Evolutionary conservation across 169 alveolate genomes (phyloP), one percentile per base, ranked within the genome.

Genomic region (Pseudocohnilembus persalinus): DNA sequence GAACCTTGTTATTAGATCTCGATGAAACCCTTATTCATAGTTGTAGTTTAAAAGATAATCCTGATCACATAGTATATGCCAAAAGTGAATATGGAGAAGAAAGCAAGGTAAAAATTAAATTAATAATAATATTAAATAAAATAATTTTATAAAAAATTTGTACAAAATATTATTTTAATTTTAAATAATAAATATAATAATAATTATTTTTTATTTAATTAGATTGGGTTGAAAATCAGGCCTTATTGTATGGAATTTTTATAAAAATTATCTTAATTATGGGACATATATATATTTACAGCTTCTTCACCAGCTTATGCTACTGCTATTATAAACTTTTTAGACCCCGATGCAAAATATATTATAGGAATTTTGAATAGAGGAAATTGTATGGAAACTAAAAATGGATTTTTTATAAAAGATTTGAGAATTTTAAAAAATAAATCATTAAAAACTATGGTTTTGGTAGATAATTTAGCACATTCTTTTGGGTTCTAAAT

Each of bases 261-360:
- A 73, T 73, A 88, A 83, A 87, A 84, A 81, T 65, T 93, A 76
- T 77, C 83, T 65, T 63, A 93, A 74, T 63, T 82, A 49, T 95
- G 87, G 89, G 89, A 93, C 63, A 87, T 95, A 24, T 85, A 91
- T 29, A 87, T 93, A 31, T 95, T 89, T 82, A 95, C 97, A 31
- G 97, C 97, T 20, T 87, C 95, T 64, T 92, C 92, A 77, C 34
- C 89, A 65, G 81, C 93, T 27, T 95, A 95, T 84, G 97, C 97
- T 0, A 94, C 92, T 80, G 89, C 95, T 28, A 93, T 95, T 4
- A 85, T 95, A 0, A 89, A 92, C 84, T 88, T 92, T 72, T 81
- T 95, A 79, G 97, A 95, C 83, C 96, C 96, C 26, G 77, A 81
- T 77, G 89, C 88, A 20, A 74, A 90, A 83, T 89, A 87, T 74